phyloP scores from a whole-genome alignment of 2,329 filamentous ascomycete genomes.

The Stachybotrys echinatus region DNA sequence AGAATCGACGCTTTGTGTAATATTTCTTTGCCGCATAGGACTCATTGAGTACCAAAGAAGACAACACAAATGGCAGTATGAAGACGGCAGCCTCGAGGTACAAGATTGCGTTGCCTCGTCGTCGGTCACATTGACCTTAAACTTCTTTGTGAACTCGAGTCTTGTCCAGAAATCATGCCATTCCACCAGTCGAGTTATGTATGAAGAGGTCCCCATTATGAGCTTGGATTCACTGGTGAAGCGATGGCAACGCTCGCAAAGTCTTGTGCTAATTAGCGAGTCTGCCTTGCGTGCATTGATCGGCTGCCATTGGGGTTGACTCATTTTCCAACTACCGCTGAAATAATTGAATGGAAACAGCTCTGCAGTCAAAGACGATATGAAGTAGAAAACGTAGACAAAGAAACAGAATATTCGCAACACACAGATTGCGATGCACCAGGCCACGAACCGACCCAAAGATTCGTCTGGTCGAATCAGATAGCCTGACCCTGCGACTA shows the following conservation, averaged over 20 bases:
- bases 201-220: not conserved
- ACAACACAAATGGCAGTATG: not conserved
- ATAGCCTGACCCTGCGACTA: not conserved
- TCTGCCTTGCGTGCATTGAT: not conserved
- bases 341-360: not conserved
- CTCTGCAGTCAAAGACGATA: not conserved
- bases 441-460: not conserved
- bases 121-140: not conserved
- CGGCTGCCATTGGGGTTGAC: not conserved
- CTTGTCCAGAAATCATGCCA: not conserved
- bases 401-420: not conserved
- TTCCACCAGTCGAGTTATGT: not conserved
- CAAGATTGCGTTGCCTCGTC: not conserved
- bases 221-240: not conserved
- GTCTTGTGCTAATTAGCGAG: not conserved
- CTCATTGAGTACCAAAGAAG: conserved; percentile 1
- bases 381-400: not conserved
- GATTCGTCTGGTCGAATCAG: not conserved
- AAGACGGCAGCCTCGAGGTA: not conserved
- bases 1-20: not conserved
- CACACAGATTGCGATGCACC: not conserved
- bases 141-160: not conserved
- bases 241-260: not conserved
- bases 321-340: not conserved
- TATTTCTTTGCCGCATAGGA: not conserved